Base-by-base conservation (phyloP, 805 yeast species). In the Suhomyces canberraensis region DNA sequence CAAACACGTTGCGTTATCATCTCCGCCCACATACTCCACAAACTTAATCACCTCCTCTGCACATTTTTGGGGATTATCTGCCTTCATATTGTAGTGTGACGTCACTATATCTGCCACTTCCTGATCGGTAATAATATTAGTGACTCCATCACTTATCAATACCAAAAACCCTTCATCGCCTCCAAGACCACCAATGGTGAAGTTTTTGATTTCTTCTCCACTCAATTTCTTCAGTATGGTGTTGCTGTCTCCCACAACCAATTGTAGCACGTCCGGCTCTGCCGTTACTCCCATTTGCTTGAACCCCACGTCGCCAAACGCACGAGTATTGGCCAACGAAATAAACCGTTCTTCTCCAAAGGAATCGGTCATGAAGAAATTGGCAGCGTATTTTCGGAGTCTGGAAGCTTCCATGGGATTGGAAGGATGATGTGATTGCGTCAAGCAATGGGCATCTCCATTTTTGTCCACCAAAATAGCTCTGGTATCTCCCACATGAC, bases 1-100 rank as follows among this genome's bases (percentile, higher is more conserved):
- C 44, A 84, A 52, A 56, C 96, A 88, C 2, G 97, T 88, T n/a
- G 98, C 95, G 61, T 93, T 93, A 58, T 93, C 98, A 51, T 86
- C 89, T 2, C 95, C 93, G 11, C 95, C 95, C 7, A 90, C 75
- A 28, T 85, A 85, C 54, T 84, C 89, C 8, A 89, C 83, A 56
- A 81, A 93, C 49, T 80, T 75, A 9, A 91, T 78, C 14, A 93
- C 84, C 55, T 90, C 97, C 42, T 77, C 79, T 0, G 97, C 90
- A 25, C 95, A 86, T 30, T 66, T 75, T 50, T 86, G 95, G 1
- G 98, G 96, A 20, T 66, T 60, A 16, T 77, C 71, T n/a, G 95
- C 95, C 34, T 73, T 66, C 46, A 76, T 74, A 46, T 75, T 75
- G 44, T 69, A 66, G 17, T 85, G 78, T n/a, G 79, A 68, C 66